Evolutionary conservation across 2,329 filamentous ascomycete species (phyloP).

Genomic region (Epichloe amarillans): DNA sequence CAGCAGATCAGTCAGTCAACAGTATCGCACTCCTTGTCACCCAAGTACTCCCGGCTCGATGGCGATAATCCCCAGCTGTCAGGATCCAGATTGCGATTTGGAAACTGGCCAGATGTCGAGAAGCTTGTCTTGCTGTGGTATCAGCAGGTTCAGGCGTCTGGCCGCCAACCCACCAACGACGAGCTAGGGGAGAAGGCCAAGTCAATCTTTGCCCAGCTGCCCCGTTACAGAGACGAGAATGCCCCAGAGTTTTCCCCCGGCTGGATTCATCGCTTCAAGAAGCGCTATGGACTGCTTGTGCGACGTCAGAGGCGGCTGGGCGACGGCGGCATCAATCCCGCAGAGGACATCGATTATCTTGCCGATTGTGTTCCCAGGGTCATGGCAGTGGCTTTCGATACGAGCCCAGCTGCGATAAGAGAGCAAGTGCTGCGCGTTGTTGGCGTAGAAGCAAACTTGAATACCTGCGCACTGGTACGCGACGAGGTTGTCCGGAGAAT

Average conservation of each 20-base stretch:
- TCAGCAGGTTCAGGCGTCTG: conserved; percentile 35
- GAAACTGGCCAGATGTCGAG: conserved; percentile 51
- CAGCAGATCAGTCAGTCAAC: conserved; percentile 50
- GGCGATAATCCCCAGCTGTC: conserved; percentile 45
- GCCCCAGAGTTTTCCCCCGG: conserved; percentile 51
- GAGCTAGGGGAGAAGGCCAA: conserved; percentile 51
- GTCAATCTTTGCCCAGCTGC: conserved; percentile 42
- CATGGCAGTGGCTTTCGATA: conserved; percentile 44
- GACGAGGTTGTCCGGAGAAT: conserved; percentile 39
- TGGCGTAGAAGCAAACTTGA: conserved; percentile 40
- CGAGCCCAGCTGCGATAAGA: conserved; percentile 44
- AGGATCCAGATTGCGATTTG: conserved; percentile 48
- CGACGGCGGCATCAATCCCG: conserved; percentile 31
- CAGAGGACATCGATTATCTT: conserved; percentile 45
- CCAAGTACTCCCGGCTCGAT: conserved; percentile 48
- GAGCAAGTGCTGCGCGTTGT: conserved; percentile 43
- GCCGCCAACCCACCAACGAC: conserved; percentile 47
- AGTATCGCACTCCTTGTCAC: conserved; percentile 47
- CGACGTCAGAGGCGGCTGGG: conserved; percentile 41
- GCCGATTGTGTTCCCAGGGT: conserved; percentile 46
- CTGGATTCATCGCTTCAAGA: conserved; percentile 53
- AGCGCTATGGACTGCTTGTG: conserved; percentile 45
- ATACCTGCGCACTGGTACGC: conserved; percentile 42
- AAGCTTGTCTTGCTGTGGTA: conserved; percentile 44
- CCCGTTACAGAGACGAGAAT: conserved; percentile 46